phyloP scores from a whole-genome alignment of 352 stramenopile species.

The Globisporangium splendens region DNA sequence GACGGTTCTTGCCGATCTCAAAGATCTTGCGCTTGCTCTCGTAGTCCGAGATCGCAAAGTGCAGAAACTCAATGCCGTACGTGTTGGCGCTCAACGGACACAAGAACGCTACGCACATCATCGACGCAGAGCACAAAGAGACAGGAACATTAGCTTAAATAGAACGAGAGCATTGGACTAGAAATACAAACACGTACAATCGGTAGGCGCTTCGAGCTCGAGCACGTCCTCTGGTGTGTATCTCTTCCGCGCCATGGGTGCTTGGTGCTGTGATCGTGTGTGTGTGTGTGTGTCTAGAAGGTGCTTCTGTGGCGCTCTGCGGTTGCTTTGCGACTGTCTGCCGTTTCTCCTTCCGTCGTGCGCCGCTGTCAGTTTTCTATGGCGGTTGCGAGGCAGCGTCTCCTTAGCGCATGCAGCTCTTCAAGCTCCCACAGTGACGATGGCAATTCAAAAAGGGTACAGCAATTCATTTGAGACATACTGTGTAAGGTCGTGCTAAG shows the following conservation, averaged over 20 bases:
- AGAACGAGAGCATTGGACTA: background rate
- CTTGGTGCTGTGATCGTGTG: background rate
- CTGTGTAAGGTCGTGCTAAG: background rate
- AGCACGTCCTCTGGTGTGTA: conserved; percentile 84
- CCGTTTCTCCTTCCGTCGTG: background rate
- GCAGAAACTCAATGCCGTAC: conserved; percentile 95
- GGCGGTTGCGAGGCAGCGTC: background rate
- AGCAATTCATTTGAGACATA: background rate
- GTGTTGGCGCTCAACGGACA: conserved; percentile 92
- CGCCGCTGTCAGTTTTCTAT: background rate
- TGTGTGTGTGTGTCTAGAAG: background rate
- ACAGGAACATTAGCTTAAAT: background rate
- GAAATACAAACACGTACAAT: conserved; percentile 35
- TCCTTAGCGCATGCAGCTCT: background rate
- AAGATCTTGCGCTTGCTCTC: conserved; percentile 94
- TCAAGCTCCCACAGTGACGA: background rate
- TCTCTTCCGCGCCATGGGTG: conserved; percentile 58
- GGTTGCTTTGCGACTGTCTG: background rate
- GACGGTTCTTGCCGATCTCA: conserved; percentile 82
- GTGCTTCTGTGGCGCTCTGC: no score
- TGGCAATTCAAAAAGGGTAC: background rate
- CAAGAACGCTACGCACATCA: conserved; percentile 75
- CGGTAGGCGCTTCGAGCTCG: conserved; percentile 71
- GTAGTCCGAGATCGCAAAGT: conserved; percentile 95
- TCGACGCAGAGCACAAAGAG: conserved; percentile 2